Base-by-base conservation (phyloP, 371 early-diverging fungal genomes). In the Mucor sp. region DNA sequence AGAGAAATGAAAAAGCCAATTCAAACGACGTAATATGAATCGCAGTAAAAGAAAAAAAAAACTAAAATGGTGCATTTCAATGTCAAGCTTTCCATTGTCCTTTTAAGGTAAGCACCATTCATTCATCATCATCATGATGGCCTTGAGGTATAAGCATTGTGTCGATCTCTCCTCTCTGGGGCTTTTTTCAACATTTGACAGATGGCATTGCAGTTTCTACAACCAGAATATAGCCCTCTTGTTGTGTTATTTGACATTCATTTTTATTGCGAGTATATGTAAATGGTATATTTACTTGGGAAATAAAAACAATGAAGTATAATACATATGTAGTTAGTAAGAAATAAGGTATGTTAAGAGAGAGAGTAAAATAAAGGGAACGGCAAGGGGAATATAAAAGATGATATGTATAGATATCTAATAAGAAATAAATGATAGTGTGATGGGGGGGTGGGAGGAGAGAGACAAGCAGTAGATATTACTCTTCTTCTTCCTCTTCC, bases 401-500 rank as follows among this genome's bases (percentile, higher is more conserved):
- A 14, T 53, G 53, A 53, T 25, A 53, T 53, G 27, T 53, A 53
- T 27, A 47, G 21, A 47, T 47, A 47, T 47, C 47, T 23, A 27
- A 15, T 53, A 23, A 48, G 21, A 27, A 53, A 53, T 25, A 58
- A 58, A 59, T 59, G 39, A 59, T 59, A 59, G 39, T 19, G 30
- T 21, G 50, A 14, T 6, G 5, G n/a, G 25, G 23, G 23, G 4
- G 25, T 27, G 27, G 21, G 4, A 47, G 19, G 4, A 47, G 19
- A 37, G 41, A 15, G 23, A 27, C 23, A 32, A 37, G 41, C n/a
- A 19, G 32, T n/a, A n/a, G 30, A 30, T 4, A n/a, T 17, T 35
- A 60, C 35, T 61, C 30, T 43, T 75, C 68, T 71, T 96, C 70
- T 93, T 95, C 50, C 77, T 91, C 80, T 88, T 96, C 78, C 55